Evolutionary conservation across 176 grass and related monocot species (phyloP).

Genomic region (Bonia amplexicaulis): DNA sequence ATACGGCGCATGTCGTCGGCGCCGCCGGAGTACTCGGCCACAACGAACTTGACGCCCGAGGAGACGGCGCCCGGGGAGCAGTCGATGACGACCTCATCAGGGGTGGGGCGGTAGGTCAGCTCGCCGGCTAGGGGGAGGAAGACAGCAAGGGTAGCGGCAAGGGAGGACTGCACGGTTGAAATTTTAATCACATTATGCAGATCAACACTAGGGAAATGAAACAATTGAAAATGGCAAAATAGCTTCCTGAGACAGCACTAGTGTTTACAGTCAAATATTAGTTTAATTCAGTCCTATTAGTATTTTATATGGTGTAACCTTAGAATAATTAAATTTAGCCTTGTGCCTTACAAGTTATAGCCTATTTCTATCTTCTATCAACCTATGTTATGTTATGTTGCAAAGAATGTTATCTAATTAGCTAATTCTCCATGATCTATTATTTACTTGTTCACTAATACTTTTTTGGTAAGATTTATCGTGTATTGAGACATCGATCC

Average conservation of each 20-base stretch:
- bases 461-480: too few species aligned
- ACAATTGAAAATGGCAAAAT: background rate
- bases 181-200: background rate
- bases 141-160: conserved; percentile 14
- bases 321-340: too few species aligned
- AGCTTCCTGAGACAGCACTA: background rate
- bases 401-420: too few species aligned
- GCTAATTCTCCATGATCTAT: too few species aligned
- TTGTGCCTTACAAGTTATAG: too few species aligned
- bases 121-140: conserved; percentile 23
- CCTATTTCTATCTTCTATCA: too few species aligned
- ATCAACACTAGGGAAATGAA: background rate
- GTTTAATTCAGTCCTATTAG: too few species aligned
- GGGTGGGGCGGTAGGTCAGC: background rate
- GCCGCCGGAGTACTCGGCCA: conserved; percentile 27
- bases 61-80: conserved; percentile 1
- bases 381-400: too few species aligned
- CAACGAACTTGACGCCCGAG: conserved; percentile 22
- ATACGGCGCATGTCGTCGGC: conserved; percentile 27
- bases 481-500: too few species aligned
- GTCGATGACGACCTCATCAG: conserved; percentile 21
- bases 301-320: too few species aligned
- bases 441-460: too few species aligned
- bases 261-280: background rate
- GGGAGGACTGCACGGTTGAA: background rate